These are phyloP conservation scores for Cryptosporidium sp. DNA, from an alignment of 169 alveolate species.

Conservation along the genomic window DNA sequence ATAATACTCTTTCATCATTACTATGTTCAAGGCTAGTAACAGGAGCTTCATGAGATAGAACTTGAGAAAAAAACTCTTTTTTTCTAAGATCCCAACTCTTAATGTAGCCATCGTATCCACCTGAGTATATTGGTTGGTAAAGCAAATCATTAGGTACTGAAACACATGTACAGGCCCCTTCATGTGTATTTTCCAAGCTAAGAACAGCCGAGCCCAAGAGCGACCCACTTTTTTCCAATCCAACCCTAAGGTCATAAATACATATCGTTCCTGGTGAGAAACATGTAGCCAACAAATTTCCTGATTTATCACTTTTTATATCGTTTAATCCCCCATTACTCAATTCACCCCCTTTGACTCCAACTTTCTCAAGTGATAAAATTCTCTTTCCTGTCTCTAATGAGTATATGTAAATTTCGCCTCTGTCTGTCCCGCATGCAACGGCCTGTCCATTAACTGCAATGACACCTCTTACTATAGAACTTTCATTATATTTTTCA, in stretches of 20 bases:
- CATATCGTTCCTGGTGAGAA: conserved; percentile 27
- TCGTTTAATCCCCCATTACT: conserved; percentile 32
- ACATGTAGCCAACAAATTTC: conserved; percentile 38
- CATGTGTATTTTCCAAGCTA: conserved; percentile 11
- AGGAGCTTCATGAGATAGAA: conserved; percentile 41
- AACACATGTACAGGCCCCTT: conserved; percentile 58
- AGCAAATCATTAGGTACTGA: conserved; percentile 23
- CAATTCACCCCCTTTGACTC: not conserved
- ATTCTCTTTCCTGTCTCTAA: conserved; percentile 56
- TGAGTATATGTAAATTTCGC: conserved; percentile 25
- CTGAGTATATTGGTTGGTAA: conserved; percentile 9
- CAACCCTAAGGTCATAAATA: conserved; percentile 39
- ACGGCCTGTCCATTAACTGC: conserved; percentile 11
- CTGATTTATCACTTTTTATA: conserved; percentile 33
- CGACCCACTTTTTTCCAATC: not conserved
- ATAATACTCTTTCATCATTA: conserved; percentile 4
- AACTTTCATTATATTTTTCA: not conserved
- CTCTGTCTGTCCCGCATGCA: conserved; percentile 65
- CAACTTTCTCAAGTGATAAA: conserved; percentile 15
- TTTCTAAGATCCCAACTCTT: conserved; percentile 62
- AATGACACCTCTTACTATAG: conserved; percentile 49
- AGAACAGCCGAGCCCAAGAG: not conserved
- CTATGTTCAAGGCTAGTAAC: conserved; percentile 20
- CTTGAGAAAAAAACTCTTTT: conserved; percentile 29
- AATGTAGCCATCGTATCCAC: conserved; percentile 73